These are phyloP conservation scores for Penicillium sp. DNA, from an alignment of 2,329 filamentous ascomycete genomes.

Conservation along the genomic window DNA sequence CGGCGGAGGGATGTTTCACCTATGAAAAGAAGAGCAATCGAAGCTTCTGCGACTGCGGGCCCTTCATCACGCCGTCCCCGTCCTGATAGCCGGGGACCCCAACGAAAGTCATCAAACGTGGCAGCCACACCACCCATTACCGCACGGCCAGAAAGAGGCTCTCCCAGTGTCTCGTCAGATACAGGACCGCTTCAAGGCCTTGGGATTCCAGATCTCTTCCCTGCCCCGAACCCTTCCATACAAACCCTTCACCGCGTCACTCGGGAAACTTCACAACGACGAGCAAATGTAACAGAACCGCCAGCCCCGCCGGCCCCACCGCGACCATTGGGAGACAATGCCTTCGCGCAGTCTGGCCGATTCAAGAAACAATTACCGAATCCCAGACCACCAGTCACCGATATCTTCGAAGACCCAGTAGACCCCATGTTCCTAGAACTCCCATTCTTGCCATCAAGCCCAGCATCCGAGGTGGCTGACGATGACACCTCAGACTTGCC, in stretches of 20 bases:
- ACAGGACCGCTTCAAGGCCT: not conserved
- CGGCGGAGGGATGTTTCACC: not conserved
- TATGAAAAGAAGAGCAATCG: slow-evolving; percentile 13
- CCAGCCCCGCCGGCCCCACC: not conserved
- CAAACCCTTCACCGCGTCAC: not conserved
- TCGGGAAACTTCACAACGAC: not conserved
- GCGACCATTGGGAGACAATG: slow-evolving; percentile 7
- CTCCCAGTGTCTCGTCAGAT: not conserved
- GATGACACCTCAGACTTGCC: slow-evolving; percentile 16
- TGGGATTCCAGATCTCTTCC: not conserved
- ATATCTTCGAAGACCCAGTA: slow-evolving; percentile 11
- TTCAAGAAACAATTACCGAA: slow-evolving; percentile 4
- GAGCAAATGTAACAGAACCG: not conserved
- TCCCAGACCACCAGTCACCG: not conserved
- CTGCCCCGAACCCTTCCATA: not conserved
- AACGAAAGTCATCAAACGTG: not conserved
- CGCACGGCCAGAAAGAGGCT: not conserved
- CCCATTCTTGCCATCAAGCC: slow-evolving; percentile 31
- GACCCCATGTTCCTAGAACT: slow-evolving; percentile 31
- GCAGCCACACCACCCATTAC: not conserved
- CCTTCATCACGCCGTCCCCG: not conserved
- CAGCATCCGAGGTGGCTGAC: slow-evolving; percentile 21
- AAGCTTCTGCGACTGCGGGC: not conserved
- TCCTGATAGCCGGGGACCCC: not conserved
- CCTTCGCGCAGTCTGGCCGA: slow-evolving; percentile 3